A percentile compares a stretch with the other conserved stretches of the same genome.
These are phyloP conservation scores for Fusarium pseudoanthophilum DNA, from an alignment of 2,329 filamentous ascomycete genomes.

Conservation along the genomic window DNA sequence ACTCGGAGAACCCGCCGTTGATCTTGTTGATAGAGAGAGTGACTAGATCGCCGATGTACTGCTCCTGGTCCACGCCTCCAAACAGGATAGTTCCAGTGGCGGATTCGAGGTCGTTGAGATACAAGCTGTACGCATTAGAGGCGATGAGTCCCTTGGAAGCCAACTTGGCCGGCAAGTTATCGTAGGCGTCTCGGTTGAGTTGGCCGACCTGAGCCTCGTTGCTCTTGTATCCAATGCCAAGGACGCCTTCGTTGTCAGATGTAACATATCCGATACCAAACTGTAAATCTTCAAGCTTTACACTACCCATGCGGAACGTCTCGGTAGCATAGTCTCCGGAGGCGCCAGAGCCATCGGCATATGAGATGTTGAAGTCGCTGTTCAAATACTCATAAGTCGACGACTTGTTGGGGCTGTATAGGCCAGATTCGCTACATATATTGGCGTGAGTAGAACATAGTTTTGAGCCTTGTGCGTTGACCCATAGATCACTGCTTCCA, in stretches of 20 bases:
- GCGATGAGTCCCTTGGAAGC: slow-evolving; percentile 68
- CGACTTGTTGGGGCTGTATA: slow-evolving; percentile 76
- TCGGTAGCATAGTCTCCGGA: slow-evolving; percentile 84
- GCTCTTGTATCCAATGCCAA: slow-evolving; percentile 83
- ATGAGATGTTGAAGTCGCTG: slow-evolving; percentile 86
- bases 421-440: slow-evolving; percentile 71
- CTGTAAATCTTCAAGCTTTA: slow-evolving; percentile 67
- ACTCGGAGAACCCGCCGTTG: slow-evolving; percentile 65
- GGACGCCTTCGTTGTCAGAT: slow-evolving; percentile 72
- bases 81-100: slow-evolving; percentile 76
- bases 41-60: slow-evolving; percentile 70
- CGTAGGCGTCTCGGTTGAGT: slow-evolving; percentile 65
- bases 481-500: slow-evolving; percentile 76
- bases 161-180: slow-evolving; percentile 76
- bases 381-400: slow-evolving; percentile 80
- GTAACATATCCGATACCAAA: slow-evolving; percentile 78
- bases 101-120: slow-evolving; percentile 77
- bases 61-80: slow-evolving; percentile 76
- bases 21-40: slow-evolving; percentile 74
- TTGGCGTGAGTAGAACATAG: slow-evolving; percentile 63
- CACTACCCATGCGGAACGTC: slow-evolving; percentile 68
- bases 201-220: slow-evolving; percentile 81
- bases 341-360: slow-evolving; percentile 83
- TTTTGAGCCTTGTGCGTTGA: slow-evolving; percentile 71
- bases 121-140: slow-evolving; percentile 78